phyloP scores from a whole-genome alignment of 2,329 filamentous ascomycete genomes.

The Trichoderma oligosporum region DNA sequence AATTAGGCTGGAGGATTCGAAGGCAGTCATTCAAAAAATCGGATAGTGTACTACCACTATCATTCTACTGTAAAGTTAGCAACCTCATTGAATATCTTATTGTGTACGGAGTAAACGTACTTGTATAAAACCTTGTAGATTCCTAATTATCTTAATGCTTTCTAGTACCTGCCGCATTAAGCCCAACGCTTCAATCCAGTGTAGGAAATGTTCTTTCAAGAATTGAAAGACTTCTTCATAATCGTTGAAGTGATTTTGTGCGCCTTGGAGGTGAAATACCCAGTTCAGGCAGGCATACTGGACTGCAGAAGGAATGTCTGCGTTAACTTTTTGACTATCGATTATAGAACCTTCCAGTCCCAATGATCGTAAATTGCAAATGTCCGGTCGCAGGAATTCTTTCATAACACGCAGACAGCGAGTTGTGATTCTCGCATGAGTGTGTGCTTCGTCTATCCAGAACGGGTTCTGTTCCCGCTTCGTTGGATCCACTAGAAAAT shows the following conservation, averaged over 20 bases:
- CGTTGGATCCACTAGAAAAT: not conserved
- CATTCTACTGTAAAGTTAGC: not conserved
- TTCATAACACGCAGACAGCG: slow-evolving; percentile 1
- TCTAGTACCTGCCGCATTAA: slow-evolving; percentile 28
- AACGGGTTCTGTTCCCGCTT: not conserved
- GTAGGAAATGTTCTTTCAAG: slow-evolving; percentile 36
- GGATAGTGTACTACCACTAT: not conserved
- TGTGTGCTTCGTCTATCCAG: slow-evolving; percentile 1
- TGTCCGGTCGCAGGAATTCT: not conserved
- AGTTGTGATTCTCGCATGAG: not conserved
- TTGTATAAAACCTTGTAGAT: not conserved
- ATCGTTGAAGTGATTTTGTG: slow-evolving; percentile 22
- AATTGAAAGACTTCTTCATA: slow-evolving; percentile 32
- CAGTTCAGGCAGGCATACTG: slow-evolving; percentile 13
- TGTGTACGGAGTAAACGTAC: not conserved
- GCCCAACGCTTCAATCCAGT: slow-evolving; percentile 41
- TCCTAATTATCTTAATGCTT: not conserved
- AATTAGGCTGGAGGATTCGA: not conserved
- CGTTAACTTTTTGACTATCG: not conserved
- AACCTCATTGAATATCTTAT: not conserved
- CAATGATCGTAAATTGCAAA: not conserved
- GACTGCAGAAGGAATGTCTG: not conserved
- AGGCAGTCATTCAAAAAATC: not conserved
- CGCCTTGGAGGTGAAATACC: slow-evolving; percentile 29
- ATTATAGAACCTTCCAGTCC: not conserved